Evolutionary conservation across 2,329 filamentous ascomycete species (phyloP).

Genomic region (Zymoseptoria ardabiliae): DNA sequence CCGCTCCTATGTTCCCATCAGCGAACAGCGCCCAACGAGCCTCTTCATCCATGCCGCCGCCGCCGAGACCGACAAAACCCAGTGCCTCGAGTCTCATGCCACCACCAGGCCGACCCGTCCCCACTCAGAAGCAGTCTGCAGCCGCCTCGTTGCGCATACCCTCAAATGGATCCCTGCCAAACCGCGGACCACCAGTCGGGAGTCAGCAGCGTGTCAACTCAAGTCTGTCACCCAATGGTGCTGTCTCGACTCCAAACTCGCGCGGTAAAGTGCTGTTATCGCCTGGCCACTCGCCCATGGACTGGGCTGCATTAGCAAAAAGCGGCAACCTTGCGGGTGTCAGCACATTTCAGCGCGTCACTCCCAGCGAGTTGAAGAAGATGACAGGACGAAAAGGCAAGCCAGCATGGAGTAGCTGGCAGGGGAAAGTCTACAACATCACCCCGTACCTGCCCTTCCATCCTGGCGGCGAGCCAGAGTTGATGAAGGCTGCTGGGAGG

Average conservation of each 20-base stretch:
- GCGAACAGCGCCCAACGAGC: constrained; percentile 41
- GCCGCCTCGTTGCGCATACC: constrained; percentile 36
- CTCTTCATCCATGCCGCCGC: constrained; percentile 30
- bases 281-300: constrained; percentile 89
- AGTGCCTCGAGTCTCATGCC: constrained; percentile 20
- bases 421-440: constrained; percentile 90
- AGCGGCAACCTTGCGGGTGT: constrained; percentile 48
- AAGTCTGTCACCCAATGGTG: constrained; percentile 25
- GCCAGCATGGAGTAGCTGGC: constrained; percentile 84
- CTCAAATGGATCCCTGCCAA: constrained; percentile 42
- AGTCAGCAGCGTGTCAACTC: constrained; percentile 34
- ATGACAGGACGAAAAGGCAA: constrained; percentile 73
- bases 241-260: constrained; percentile 34
- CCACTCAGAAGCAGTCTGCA: constrained; percentile 19
- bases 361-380: constrained; percentile 68
- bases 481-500: constrained; percentile 71
- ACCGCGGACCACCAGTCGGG: constrained; percentile 35
- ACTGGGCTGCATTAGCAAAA: constrained; percentile 79
- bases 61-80: constrained; percentile 17
- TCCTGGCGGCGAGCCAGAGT: constrained; percentile 73
- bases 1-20: constrained; percentile 39
- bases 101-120: constrained; percentile 19
- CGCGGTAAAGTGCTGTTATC: constrained; percentile 66
- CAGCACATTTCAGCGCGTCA: constrained; percentile 59
- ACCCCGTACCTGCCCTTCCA: constrained; percentile 85